Percentiles rank a stretch among this genome's conserved stretches.
These are phyloP conservation scores for Cyclanthera cordifolia DNA, from an alignment of 306 rosid genomes.

Conservation along the genomic window DNA sequence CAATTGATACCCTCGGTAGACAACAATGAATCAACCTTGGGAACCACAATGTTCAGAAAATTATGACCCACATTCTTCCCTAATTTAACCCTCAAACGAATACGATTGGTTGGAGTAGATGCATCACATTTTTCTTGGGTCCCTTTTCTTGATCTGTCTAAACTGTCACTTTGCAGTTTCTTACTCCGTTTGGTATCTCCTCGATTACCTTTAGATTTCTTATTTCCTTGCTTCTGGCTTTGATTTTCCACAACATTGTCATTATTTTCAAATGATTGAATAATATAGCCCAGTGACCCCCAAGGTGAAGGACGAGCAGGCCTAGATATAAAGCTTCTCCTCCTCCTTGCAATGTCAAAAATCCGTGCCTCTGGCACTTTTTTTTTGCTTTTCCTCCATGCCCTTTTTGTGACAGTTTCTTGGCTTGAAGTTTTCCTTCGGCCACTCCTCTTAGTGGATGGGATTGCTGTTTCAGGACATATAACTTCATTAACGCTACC, in stretches of 20 bases:
- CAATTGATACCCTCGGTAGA: conserved; percentile 25
- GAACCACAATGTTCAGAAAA: conserved; percentile 34
- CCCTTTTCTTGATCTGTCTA: conserved; percentile 31
- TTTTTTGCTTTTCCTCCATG: conserved; percentile 41
- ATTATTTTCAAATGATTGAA: conserved; percentile 40
- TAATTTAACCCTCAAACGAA: conserved; percentile 73
- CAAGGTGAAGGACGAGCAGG: conserved; percentile 69
- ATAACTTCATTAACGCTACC: conserved; percentile 30
- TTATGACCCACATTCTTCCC: conserved; percentile 49
- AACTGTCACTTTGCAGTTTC: conserved; percentile 33
- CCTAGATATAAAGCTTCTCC: conserved; percentile 67
- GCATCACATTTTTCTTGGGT: conserved; percentile 28
- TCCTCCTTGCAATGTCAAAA: conserved; percentile 48
- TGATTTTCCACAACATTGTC: conserved; percentile 32
- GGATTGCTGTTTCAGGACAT: conserved; percentile 21
- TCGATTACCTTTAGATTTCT: conserved; percentile 34
- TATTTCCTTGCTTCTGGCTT: conserved; percentile 34
- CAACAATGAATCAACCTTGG: conserved; percentile 35
- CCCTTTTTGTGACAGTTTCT: conserved; percentile 43
- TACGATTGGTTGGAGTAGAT: conserved; percentile 33
- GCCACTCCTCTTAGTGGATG: conserved; percentile 42
- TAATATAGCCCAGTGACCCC: conserved; percentile 59
- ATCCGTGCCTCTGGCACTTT: conserved; percentile 26
- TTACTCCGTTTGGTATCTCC: conserved; percentile 33
- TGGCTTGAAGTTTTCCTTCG: conserved; percentile 38